Percentiles rank a stretch among this genome's conserved stretches.
phyloP scores from a whole-genome alignment of 805 yeast genomes.

The Ogataea saltuana region DNA sequence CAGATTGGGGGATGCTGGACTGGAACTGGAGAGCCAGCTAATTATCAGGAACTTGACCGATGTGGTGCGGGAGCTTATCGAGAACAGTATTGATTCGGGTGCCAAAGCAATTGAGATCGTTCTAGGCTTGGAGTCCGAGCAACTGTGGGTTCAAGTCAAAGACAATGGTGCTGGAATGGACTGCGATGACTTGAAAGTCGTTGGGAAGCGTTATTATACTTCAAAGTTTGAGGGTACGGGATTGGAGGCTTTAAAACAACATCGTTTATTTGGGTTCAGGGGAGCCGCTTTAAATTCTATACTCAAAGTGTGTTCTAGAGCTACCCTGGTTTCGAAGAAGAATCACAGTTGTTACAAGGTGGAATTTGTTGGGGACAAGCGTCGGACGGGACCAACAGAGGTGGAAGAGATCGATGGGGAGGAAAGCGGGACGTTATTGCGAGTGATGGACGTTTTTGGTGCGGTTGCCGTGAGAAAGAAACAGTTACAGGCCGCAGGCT shows the following conservation, averaged over 20 bases:
- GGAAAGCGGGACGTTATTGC: constrained; percentile 41
- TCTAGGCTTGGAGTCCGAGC: constrained; percentile 27
- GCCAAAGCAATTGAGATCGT: constrained; percentile 41
- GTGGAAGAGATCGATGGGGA: background rate
- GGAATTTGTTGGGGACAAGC: constrained; percentile 19
- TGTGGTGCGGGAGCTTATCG: constrained; percentile 51
- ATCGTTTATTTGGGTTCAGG: constrained; percentile 61
- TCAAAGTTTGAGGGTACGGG: constrained; percentile 45
- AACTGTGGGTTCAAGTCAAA: constrained; percentile 40
- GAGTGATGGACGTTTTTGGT: constrained; percentile 42
- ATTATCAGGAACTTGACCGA: constrained; percentile 39
- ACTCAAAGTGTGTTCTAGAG: constrained; percentile 42
- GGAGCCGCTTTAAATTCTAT: constrained; percentile 71
- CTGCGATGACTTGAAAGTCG: constrained; percentile 43
- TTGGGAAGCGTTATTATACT: constrained; percentile 54
- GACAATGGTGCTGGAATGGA: constrained; percentile 78
- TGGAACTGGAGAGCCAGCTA: constrained; percentile 31
- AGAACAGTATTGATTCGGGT: constrained; percentile 56
- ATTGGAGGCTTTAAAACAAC: constrained; percentile 36
- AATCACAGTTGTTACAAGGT: constrained; percentile 33
- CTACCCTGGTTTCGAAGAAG: constrained; percentile 49
- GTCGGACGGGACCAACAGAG: constrained; percentile 1
- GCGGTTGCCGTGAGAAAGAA: constrained; percentile 45
- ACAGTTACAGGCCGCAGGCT: constrained; percentile 26
- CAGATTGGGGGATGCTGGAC: constrained; percentile 3